These are phyloP conservation scores for Madurella mycetomatis DNA, from an alignment of 2,329 filamentous ascomycete species.

Conservation along the genomic window DNA sequence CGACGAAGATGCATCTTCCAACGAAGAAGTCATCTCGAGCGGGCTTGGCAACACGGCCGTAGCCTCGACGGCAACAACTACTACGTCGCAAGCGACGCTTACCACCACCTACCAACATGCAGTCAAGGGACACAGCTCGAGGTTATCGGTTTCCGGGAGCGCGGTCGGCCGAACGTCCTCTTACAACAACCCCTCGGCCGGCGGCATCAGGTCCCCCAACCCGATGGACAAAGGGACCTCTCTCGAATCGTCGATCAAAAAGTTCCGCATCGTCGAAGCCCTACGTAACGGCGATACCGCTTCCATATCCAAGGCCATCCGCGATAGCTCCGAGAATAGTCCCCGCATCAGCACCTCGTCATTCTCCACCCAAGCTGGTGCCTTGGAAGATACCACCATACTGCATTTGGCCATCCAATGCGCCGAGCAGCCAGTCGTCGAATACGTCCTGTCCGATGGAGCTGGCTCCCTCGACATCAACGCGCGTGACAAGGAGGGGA, in stretches of 20 bases:
- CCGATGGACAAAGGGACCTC: slow-evolving; percentile 45
- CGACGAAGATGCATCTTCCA: slow-evolving; percentile 43
- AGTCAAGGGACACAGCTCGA: slow-evolving; percentile 42
- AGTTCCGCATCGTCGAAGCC: slow-evolving; percentile 92
- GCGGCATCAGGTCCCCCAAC: slow-evolving; percentile 30
- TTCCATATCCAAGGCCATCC: slow-evolving; percentile 81
- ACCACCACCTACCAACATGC: slow-evolving; percentile 36
- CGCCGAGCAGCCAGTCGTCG: slow-evolving; percentile 85
- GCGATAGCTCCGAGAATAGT: slow-evolving; percentile 55
- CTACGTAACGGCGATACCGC: slow-evolving; percentile 85
- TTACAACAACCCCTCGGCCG: slow-evolving; percentile 31
- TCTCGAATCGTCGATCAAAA: slow-evolving; percentile 89
- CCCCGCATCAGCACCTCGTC: slow-evolving; percentile 56
- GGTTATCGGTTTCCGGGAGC: slow-evolving; percentile 42
- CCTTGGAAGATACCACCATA: slow-evolving; percentile 78
- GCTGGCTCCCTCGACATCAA: slow-evolving; percentile 72
- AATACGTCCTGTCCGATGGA: slow-evolving; percentile 83
- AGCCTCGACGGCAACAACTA: slow-evolving; percentile 31
- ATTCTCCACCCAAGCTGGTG: slow-evolving; percentile 39
- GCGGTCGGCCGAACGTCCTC: slow-evolving; percentile 41
- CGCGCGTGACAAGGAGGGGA: slow-evolving; percentile 85
- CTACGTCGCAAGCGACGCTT: slow-evolving; percentile 31
- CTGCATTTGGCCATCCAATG: slow-evolving; percentile 94
- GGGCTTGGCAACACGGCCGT: slow-evolving; percentile 33
- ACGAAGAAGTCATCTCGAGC: background rate